Conservation (phyloP, 148 eudicot species). For the Vaccinium vitisidaea region DNA sequence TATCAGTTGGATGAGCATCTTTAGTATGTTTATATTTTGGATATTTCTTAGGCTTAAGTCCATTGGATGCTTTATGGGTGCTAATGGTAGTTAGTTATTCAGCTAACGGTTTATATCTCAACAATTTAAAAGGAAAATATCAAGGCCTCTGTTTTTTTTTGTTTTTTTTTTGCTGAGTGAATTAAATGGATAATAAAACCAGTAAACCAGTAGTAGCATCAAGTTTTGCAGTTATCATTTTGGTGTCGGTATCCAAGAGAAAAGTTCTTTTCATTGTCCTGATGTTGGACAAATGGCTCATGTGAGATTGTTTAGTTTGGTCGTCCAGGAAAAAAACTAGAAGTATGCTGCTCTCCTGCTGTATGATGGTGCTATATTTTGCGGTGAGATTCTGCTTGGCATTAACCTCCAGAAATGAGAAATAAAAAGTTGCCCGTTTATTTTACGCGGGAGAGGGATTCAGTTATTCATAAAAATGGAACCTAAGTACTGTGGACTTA, state of each 20-base stretch:
- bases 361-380: not conserved
- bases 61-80: not conserved
- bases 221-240: not conserved
- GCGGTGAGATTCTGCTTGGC: not conserved
- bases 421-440: not conserved
- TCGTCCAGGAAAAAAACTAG: not conserved
- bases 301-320: not conserved
- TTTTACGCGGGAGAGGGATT: not conserved
- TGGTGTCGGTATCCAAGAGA: not conserved
- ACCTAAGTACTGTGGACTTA: no score
- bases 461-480: no score
- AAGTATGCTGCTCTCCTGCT: not conserved
- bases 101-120: not conserved
- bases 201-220: not conserved
- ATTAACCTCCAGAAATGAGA: not conserved
- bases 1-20: not conserved
- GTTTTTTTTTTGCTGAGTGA: not conserved
- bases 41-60: not conserved
- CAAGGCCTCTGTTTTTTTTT: not conserved
- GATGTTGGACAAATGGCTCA: not conserved
- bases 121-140: not conserved
- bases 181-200: not conserved
- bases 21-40: not conserved
- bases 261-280: not conserved
- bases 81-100: not conserved